Evolutionary conservation across 305 asterid species (phyloP), one percentile per base, ranked within the genome.

Genomic region (Ajuga reptans): DNA sequence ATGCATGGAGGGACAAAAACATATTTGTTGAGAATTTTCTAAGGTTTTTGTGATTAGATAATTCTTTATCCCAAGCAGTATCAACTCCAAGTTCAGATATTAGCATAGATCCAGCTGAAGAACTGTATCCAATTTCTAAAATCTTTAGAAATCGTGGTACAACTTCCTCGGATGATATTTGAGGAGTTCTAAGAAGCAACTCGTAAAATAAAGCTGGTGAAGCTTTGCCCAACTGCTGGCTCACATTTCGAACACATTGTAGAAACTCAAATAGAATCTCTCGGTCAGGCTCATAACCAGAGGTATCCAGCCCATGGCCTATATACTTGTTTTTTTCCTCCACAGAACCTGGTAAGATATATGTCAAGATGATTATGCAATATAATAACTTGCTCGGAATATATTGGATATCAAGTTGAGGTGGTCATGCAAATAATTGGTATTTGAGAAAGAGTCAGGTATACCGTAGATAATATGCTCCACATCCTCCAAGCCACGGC

Each of bases 201-300:
- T 93, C 96, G 50, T 83, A 85, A 77, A 89, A 81, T 79, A 91
- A 77, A 81, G 95, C 89, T 54, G 96, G 86, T 60, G 93, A 84
- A 52, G 95, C 93, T 82, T 85, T 89, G 73, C 97, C 95, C 67
- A 93, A 78, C 80, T 91, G 96, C 72, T 86, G 96, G 83, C 88
- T 86, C 76, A 93, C 85, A 78, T 64, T 79, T 64, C 72, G 80
- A 67, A 84, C 82, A 78, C 97, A 93, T 64, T 80, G 86, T 59
- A 89, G 87, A 55, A 86, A 79, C 79, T 86, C 96, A 75, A 76
- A 83, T 18, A 85, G 85, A 82, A 88, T 83, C 62, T 78, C 84
- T 54, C 73, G 73, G 52, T 84, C 89, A 72, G 76, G 83, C 65
- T 83, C 91, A 68, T 79, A 77, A 77, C 77, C 81, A 43, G 81